phyloP scores from a whole-genome alignment of 805 yeast species.

The Maudiozyma barnettii region DNA sequence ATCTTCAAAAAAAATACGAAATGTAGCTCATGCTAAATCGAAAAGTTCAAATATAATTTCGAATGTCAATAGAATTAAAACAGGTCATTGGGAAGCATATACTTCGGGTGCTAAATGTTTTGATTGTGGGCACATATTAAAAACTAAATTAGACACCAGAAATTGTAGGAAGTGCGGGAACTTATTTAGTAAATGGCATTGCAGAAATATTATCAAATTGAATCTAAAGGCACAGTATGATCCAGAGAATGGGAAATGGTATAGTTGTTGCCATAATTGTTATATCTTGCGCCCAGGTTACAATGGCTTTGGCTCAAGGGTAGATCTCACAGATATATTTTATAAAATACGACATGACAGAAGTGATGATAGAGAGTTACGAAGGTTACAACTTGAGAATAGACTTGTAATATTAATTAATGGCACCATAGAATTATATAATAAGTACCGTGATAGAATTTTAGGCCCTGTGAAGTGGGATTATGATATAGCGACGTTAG shows the following conservation, averaged over 20 bases:
- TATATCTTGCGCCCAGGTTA: constrained; percentile 47
- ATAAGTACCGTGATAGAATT: constrained; percentile 15
- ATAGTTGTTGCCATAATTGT: constrained; percentile 59
- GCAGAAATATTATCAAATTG: constrained; percentile 44
- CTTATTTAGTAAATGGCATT: constrained; percentile 58
- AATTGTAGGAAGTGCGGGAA: constrained; percentile 75
- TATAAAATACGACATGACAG: constrained; percentile 31
- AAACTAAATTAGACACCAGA: constrained; percentile 32
- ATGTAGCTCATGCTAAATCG: neutral
- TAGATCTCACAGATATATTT: constrained; percentile 42
- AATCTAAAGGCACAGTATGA: constrained; percentile 39
- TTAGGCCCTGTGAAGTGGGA: constrained; percentile 19
- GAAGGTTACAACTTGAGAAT: constrained; percentile 49
- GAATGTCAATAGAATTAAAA: neutral
- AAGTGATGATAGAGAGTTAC: constrained; percentile 42
- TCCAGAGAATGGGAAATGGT: constrained; percentile 50
- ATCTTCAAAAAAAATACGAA: neutral
- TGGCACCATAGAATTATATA: constrained; percentile 22
- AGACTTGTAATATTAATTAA: constrained; percentile 41
- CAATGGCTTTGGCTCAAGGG: constrained; percentile 34
- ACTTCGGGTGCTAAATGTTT: constrained; percentile 18
- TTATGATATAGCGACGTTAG: constrained; percentile 33
- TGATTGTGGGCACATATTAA: constrained; percentile 49
- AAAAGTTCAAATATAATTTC: neutral
- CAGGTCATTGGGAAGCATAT: constrained; percentile 30